Conservation (phyloP, 1,284 basidiomycete species). For the Ustilago xerochloae region DNA sequence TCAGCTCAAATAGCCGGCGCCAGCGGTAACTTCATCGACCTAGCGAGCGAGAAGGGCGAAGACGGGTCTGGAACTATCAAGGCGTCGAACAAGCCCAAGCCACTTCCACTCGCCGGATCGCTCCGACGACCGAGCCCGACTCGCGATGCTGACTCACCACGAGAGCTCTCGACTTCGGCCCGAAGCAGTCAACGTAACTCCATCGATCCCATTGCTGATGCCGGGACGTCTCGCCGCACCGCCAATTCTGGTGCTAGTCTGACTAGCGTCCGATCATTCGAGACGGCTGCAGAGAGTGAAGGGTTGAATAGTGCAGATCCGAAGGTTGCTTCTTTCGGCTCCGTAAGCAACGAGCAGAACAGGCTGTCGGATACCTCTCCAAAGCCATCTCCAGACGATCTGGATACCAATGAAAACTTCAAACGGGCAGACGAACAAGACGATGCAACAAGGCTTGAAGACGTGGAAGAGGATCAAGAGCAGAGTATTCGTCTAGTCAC, state of each 20-base stretch:
- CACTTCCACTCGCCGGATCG: background rate
- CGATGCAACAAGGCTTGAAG: background rate
- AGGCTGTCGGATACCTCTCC: background rate
- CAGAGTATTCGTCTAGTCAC: constrained; percentile 51
- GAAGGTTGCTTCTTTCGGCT: constrained; percentile 7
- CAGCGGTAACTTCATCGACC: background rate
- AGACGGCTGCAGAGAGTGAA: constrained; percentile 52
- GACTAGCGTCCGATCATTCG: constrained; percentile 43
- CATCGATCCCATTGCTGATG: constrained; percentile 13
- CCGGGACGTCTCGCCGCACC: constrained; percentile 10
- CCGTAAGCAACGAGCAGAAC: background rate
- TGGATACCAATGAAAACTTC: too few relatives aligned
- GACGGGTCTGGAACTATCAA: background rate
- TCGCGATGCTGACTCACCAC: constrained; percentile 14
- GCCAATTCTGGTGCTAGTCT: constrained; percentile 41
- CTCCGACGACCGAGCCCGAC: background rate
- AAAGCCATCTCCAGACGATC: background rate
- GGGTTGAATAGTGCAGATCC: constrained; percentile 28
- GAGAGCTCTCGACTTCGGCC: background rate
- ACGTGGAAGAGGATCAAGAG: constrained; percentile 12
- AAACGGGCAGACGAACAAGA: background rate
- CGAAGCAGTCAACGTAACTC: constrained; percentile 37
- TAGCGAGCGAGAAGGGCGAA: background rate
- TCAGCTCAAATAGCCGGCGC: background rate
- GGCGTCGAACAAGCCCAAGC: background rate